Percentiles rank a stretch among this genome's conserved stretches.
phyloP scores from a whole-genome alignment of 2,329 filamentous ascomycete genomes.

The Xenoacremonium recifei region DNA sequence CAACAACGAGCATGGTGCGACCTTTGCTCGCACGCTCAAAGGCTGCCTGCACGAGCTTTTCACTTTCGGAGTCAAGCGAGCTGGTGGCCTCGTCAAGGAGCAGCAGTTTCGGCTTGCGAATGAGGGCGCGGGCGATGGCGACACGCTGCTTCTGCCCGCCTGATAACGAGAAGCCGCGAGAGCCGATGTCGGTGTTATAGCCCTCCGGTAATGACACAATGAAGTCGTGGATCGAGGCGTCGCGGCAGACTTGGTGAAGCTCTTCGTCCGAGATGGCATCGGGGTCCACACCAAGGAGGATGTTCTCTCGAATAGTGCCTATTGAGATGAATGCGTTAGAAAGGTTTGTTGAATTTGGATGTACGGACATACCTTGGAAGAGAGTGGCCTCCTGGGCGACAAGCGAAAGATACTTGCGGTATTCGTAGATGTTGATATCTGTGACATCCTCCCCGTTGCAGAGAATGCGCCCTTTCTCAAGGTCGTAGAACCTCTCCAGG shows the following conservation, averaged over 20 bases:
- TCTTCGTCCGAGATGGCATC: slow-evolving; percentile 49
- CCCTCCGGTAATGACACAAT: slow-evolving; percentile 65
- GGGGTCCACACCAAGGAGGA: slow-evolving; percentile 62
- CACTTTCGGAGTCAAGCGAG: slow-evolving; percentile 63
- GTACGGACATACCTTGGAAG: slow-evolving; percentile 54
- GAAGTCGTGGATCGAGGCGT: slow-evolving; percentile 71
- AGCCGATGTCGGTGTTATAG: slow-evolving; percentile 66
- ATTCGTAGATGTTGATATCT: slow-evolving; percentile 57
- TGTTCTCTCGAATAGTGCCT: slow-evolving; percentile 66
- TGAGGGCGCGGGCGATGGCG: slow-evolving; percentile 66
- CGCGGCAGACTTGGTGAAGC: slow-evolving; percentile 52
- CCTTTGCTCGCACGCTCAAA: slow-evolving; percentile 63
- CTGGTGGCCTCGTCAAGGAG: slow-evolving; percentile 74
- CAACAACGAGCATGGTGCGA: slow-evolving; percentile 71
- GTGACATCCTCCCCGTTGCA: slow-evolving; percentile 62
- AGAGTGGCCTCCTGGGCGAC: slow-evolving; percentile 75
- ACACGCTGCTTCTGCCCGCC: slow-evolving; percentile 74
- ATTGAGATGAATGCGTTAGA: slow-evolving; percentile 6
- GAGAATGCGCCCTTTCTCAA: slow-evolving; percentile 61
- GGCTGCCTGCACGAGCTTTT: slow-evolving; percentile 63
- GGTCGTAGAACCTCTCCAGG: slow-evolving; percentile 68
- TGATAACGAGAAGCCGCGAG: slow-evolving; percentile 63
- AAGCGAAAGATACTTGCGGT: slow-evolving; percentile 64
- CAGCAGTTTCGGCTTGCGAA: slow-evolving; percentile 63
- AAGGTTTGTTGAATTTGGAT: not conserved